A percentile compares a stretch with the other conserved stretches of the same genome.
Evolutionary conservation across 768 basidiomycete genomes (phyloP).

Genomic region (Nidularia sp.): DNA sequence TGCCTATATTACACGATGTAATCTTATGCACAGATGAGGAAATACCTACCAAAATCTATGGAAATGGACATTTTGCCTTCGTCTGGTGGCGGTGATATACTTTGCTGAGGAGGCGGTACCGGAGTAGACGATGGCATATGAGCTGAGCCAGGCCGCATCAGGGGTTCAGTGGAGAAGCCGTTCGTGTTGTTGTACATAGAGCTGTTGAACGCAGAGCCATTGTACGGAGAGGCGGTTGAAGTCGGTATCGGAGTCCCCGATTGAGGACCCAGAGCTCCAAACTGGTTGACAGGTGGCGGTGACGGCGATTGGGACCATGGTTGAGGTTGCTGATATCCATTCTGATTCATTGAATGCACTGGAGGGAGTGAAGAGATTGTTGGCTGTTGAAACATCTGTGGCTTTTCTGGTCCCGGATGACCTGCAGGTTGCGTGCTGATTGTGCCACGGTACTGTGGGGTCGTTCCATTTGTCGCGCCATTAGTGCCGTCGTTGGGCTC

Average conservation of each 20-base stretch:
- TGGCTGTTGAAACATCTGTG: conserved; percentile 31
- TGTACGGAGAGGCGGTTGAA: conserved; percentile 6
- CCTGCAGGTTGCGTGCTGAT: conserved; percentile 50
- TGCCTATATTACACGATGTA: conserved; percentile 1
- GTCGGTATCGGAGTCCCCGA: conserved; percentile 8
- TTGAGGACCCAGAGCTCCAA: conserved; percentile 15
- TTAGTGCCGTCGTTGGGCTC: conserved; percentile 27
- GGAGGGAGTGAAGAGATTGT: conserved; percentile 43
- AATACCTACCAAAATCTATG: conserved; percentile 73
- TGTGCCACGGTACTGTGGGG: conserved; percentile 19
- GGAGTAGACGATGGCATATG: conserved; percentile 14
- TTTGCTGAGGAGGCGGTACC: conserved; percentile 15
- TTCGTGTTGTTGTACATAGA: conserved; percentile 18
- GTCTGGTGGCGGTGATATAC: conserved; percentile 27
- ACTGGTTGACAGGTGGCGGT: conserved; percentile 29
- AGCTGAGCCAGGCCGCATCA: conserved; percentile 26
- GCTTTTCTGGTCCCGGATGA: conserved; percentile 37
- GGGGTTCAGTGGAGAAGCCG: conserved; percentile 17
- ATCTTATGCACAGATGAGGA: background rate
- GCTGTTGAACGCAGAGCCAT: conserved; percentile 14
- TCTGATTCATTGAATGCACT: conserved; percentile 18
- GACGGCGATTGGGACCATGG: conserved; percentile 34
- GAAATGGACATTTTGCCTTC: conserved; percentile 82
- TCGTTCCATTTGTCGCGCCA: conserved; percentile 23
- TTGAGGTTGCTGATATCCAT: conserved; percentile 15